Evolutionary conservation across 768 basidiomycete species (phyloP), one percentile per base, ranked within the genome.

Genomic region (Mycena kentingensis): DNA sequence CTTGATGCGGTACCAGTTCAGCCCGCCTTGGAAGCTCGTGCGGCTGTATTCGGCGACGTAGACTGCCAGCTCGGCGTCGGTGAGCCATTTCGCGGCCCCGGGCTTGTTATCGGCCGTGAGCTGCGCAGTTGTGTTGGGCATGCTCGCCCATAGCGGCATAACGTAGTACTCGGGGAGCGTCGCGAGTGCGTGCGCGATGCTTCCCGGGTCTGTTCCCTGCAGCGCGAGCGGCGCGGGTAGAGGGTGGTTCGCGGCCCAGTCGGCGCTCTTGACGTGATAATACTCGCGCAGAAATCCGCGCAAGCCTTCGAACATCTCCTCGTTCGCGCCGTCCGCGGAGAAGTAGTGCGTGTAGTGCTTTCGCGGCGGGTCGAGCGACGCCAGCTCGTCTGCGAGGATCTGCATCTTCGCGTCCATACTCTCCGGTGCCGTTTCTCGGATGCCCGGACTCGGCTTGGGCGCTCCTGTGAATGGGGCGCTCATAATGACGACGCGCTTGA

Each of bases 1-100:
- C 44, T 63, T 57, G 51, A 70, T 68, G 24, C 83, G 75, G 60
- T 85, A 85, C 52, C 75, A 67, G 58, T 85, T 83, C 46, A 85
- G 64, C 24, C 80, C 82, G n/a, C 82, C 83, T 60, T 84, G 83
- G 52, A 85, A 85, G 1, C 85, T 82, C 2, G 79, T 81, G 35
- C 75, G 69, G 0, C 60, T 56, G 51, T 76, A 87, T 56, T 78
- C 77, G 19, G 70, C 57, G 2, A 76, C 73, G 59, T 83, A 85
- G 11, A 81, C 74, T 0, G 51, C 64, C 12, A 83, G 72, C 42
- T 80, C 80, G 1, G 68, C 73, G 10, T 79, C 76, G 4, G 75
- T 51, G 8, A 85, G 66, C 84, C 84, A 86, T 10, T 48, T 35
- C 32, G 70, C 69, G 10, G 37, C 29, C 10, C 52, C 41, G 29